Evolutionary conservation across 2,329 filamentous ascomycete species (phyloP), one percentile per base, ranked within the genome.

Genomic region (Metarhizium humberi): DNA sequence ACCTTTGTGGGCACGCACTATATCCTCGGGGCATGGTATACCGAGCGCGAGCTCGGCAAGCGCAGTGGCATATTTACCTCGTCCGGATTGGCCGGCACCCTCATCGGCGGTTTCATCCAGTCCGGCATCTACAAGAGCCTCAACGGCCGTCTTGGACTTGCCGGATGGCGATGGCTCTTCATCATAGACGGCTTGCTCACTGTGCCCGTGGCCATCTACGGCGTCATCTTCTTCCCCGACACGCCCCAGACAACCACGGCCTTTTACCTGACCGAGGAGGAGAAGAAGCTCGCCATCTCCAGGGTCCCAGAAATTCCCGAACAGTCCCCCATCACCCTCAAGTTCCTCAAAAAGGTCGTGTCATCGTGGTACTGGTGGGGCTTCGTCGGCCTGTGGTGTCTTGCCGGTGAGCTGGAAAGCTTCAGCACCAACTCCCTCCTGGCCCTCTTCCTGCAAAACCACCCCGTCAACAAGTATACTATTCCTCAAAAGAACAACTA

Each of bases 361-460:
- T 70, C 72, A 0, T 83, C 80, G 0, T 84, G 79, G 78, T 78
- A 84, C 62, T 86, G 80, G 76, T 87, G 82, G 73, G 83, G 82
- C 1, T 87, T 88, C 60, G 77, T 82, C 2, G 63, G 81, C 4
- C 77, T 88, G 0, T 88, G 85, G 84, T 78, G 86, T 59, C 82
- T 90, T 45, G 85, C 85, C 0, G 84, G 85, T 34, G 84, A 88
- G 64, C 85, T 83, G 0, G 86, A 90, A 65, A 86, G 83, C 0
- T 89, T 88, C 66, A 82, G 79, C 53, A 77, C 79, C 20, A 88
- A 90, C 66, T 73, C 80, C 0, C 72, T 88, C 0, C 67, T 81
- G 0, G 68, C 71, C 0, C 68, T 81, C 1, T 81, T 75, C 62
- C 67, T 81, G 65, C 78, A 80, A 61, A 72, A 67, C 55, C 73